A percentile compares a stretch with the other conserved stretches of the same genome.
These are phyloP conservation scores for Magnaporthiopsis rhizophila DNA, from an alignment of 2,329 filamentous ascomycete genomes.

Conservation along the genomic window DNA sequence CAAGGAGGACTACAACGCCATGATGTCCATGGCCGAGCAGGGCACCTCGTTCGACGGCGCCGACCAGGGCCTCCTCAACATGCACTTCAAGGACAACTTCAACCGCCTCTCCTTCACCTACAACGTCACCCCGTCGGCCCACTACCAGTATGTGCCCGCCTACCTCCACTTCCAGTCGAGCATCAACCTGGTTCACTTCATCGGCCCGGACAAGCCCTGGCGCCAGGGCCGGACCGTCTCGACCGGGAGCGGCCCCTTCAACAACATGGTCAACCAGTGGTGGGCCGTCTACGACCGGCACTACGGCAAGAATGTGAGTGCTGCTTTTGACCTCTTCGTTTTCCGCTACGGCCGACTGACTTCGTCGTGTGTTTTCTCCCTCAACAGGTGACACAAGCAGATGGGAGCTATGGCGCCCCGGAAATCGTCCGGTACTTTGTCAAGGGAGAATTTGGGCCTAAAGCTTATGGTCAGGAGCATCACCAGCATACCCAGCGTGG, in stretches of 20 bases:
- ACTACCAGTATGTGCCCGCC: constrained; percentile 95
- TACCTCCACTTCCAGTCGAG: constrained; percentile 87
- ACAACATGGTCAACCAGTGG: constrained; percentile 81
- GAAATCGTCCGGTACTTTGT: constrained; percentile 44
- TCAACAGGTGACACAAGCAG: background rate
- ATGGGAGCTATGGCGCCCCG: constrained; percentile 13
- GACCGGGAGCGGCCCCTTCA: constrained; percentile 56
- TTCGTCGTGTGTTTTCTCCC: background rate
- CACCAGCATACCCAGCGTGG: constrained; percentile 14
- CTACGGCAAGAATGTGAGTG: constrained; percentile 51
- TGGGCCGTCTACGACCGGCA: constrained; percentile 92
- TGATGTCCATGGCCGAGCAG: constrained; percentile 73
- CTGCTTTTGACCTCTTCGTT: constrained; percentile 5
- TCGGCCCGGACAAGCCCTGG: constrained; percentile 90
- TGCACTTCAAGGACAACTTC: constrained; percentile 79
- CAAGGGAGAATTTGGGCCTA: constrained; percentile 43
- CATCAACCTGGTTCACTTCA: constrained; percentile 91
- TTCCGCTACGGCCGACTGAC: background rate
- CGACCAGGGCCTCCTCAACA: constrained; percentile 91
- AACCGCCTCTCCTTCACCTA: constrained; percentile 90
- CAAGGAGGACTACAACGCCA: constrained; percentile 77
- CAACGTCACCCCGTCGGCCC: constrained; percentile 92
- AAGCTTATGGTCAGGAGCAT: constrained; percentile 9
- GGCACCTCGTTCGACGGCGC: constrained; percentile 95
- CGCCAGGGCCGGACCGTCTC: constrained; percentile 49